Evolutionary conservation across 2,329 filamentous ascomycete species (phyloP), one percentile per base, ranked within the genome.

Genomic region (Ascocoryne sarcoides): DNA sequence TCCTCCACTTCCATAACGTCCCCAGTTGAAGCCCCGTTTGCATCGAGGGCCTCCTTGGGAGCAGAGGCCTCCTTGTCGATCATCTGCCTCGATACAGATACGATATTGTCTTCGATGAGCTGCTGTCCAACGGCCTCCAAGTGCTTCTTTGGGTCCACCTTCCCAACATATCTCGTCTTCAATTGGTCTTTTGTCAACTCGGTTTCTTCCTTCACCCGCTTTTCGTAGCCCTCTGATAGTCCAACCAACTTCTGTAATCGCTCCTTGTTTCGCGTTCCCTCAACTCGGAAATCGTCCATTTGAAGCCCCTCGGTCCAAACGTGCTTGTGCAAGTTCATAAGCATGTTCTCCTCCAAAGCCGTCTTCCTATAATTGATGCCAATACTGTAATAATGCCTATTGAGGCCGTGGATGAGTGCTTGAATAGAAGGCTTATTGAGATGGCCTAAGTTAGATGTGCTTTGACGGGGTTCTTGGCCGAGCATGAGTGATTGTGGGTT

Each of bases 401-500:
- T 98, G 32, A 98, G 75, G 43, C 92, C 92, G 65, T 98, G 92
- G 50, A 98, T 98, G 43, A 98, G 81, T 26, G 93, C 90, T 69
- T 98, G 93, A 51, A 98, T 98, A n/a, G 89, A 95, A 18, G 92
- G 93, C 69, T 98, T 98, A 73, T 98, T 96, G 52, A 98, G 76
- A 63, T 98, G 92, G 18, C 93, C 92, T 59, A 98, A 67, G 69
- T 98, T 98, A 52, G 89, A 95, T 29, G 92, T 98, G 57, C 89
- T 96, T 65, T 98, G 92, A 42, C 92, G 83, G 9, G 92, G 92
- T 63, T 98, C 92, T 63, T 98, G 92, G 3, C 92, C 92, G 65
- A 96, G 86, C 79, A 98, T 95, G 49, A 98, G 75, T 10, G 89
- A 89, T 67, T 98, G 92, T 10, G 92, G 89, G 69, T 95, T 95